phyloP scores from a whole-genome alignment of 331 rosid species.

The Acacia pycnantha region DNA sequence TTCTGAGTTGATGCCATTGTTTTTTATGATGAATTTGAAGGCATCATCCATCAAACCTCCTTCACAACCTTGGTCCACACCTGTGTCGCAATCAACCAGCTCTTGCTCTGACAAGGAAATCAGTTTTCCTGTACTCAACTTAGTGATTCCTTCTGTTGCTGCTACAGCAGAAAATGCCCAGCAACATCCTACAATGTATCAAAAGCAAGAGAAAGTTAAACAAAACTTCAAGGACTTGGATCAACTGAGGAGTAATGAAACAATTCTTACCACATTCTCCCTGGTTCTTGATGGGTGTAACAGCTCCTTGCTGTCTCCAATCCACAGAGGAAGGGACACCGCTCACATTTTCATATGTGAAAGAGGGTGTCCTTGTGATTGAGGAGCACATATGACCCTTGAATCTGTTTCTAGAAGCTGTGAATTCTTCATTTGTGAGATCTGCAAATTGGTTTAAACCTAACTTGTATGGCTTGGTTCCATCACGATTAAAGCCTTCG shows the following conservation, averaged over 20 bases:
- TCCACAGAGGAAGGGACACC: slow-evolving; percentile 33
- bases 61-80: slow-evolving; percentile 30
- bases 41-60: slow-evolving; percentile 37
- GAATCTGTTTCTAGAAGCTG: slow-evolving; percentile 34
- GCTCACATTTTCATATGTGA: slow-evolving; percentile 39
- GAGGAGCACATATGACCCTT: slow-evolving; percentile 42
- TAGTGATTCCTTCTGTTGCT: slow-evolving; percentile 31
- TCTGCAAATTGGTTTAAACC: slow-evolving; percentile 43
- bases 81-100: slow-evolving; percentile 35
- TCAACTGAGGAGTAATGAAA: neutral
- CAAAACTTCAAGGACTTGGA: neutral
- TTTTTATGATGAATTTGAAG: slow-evolving; percentile 28
- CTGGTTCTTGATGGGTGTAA: slow-evolving; percentile 54
- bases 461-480: slow-evolving; percentile 33
- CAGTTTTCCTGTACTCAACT: slow-evolving; percentile 6
- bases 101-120: slow-evolving; percentile 39
- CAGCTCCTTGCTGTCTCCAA: slow-evolving; percentile 54
- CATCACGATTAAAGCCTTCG: slow-evolving; percentile 25
- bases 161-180: slow-evolving; percentile 41
- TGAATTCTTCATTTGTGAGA: slow-evolving; percentile 49
- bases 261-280: slow-evolving; percentile 41
- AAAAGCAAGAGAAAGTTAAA: neutral
- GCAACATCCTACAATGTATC: slow-evolving; percentile 36
- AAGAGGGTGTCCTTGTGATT: slow-evolving; percentile 23
- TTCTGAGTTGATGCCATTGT: slow-evolving; percentile 23